phyloP scores from a whole-genome alignment of 2,329 filamentous ascomycete species.

The Sporothrix humicola region DNA sequence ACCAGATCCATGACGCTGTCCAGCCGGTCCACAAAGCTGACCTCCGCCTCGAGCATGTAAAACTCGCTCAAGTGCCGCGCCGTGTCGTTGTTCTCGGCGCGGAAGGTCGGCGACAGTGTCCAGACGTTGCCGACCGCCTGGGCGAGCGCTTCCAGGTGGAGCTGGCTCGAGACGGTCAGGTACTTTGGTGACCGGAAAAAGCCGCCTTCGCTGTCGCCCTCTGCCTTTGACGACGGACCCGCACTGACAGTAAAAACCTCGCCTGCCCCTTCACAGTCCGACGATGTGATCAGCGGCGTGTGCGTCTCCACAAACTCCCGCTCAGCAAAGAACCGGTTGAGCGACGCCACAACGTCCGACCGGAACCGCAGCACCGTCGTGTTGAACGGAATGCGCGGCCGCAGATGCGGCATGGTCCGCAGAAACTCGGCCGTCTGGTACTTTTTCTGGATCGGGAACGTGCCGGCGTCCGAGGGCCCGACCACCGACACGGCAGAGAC shows the following conservation, averaged over 20 bases:
- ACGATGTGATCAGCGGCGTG: constrained; percentile 92
- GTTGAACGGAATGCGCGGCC: constrained; percentile 80
- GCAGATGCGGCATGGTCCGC: constrained; percentile 84
- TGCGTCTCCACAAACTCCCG: constrained; percentile 82
- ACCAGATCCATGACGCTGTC: constrained; percentile 76
- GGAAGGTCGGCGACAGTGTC: constrained; percentile 91
- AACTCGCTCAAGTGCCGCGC: constrained; percentile 95
- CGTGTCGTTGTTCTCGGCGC: constrained; percentile 92
- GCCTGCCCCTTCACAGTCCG: constrained; percentile 94
- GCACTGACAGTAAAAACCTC: constrained; percentile 80
- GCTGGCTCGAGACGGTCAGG: constrained; percentile 90
- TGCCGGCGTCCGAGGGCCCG: constrained; percentile 80
- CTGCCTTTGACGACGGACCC: constrained; percentile 30
- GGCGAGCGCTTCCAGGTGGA: constrained; percentile 90
- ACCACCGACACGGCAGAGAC: constrained; percentile 72
- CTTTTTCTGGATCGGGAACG: constrained; percentile 94
- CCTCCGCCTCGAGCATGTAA: constrained; percentile 96
- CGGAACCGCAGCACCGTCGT: constrained; percentile 80
- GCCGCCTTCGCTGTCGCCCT: constrained; percentile 47
- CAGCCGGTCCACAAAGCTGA: constrained; percentile 76
- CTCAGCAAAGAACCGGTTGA: constrained; percentile 76
- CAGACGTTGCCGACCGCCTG: constrained; percentile 90
- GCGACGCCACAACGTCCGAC: constrained; percentile 74
- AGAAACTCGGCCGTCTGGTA: constrained; percentile 90
- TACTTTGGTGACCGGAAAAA: constrained; percentile 94